A percentile compares a stretch with the other conserved stretches of the same genome.
These are phyloP conservation scores for Umbilicaria muhlenbergii DNA, from an alignment of 495 filamentous ascomycete genomes.

Conservation along the genomic window DNA sequence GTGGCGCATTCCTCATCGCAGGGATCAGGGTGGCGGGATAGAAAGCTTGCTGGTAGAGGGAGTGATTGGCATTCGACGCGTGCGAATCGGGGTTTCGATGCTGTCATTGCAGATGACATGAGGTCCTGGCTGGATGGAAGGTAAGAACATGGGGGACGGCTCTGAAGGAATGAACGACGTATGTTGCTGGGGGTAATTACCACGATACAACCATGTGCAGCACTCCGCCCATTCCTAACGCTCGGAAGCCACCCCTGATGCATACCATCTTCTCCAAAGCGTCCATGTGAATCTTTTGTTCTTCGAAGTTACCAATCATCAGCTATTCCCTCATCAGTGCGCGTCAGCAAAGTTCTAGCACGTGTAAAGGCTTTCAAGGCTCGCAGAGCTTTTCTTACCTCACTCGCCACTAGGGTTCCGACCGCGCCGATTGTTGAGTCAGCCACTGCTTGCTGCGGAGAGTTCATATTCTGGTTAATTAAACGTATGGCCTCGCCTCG, in stretches of 20 bases:
- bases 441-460: background rate
- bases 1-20: no score
- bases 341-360: background rate
- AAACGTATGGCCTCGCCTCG: slow-evolving; percentile 1
- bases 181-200: background rate
- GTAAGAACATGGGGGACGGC: no score
- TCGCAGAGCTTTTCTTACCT: background rate
- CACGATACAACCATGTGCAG: slow-evolving; percentile 5
- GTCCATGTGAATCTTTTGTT: background rate
- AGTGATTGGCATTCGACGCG: no score
- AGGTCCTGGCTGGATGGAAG: no score
- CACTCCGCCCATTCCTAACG: background rate
- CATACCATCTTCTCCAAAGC: slow-evolving; percentile 1
- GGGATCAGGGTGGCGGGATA: no score
- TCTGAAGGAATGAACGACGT: no score
- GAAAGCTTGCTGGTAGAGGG: no score
- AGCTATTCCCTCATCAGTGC: background rate
- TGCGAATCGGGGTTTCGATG: no score
- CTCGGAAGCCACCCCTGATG: background rate
- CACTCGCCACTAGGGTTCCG: slow-evolving; percentile 3
- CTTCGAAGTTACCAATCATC: slow-evolving; percentile 1
- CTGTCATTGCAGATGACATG: no score
- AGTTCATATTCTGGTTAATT: slow-evolving; percentile 4
- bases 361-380: background rate
- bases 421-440: slow-evolving; percentile 6